phyloP scores from a whole-genome alignment of 768 basidiomycete genomes.

The Trichaptum fuscoviolaceum region DNA sequence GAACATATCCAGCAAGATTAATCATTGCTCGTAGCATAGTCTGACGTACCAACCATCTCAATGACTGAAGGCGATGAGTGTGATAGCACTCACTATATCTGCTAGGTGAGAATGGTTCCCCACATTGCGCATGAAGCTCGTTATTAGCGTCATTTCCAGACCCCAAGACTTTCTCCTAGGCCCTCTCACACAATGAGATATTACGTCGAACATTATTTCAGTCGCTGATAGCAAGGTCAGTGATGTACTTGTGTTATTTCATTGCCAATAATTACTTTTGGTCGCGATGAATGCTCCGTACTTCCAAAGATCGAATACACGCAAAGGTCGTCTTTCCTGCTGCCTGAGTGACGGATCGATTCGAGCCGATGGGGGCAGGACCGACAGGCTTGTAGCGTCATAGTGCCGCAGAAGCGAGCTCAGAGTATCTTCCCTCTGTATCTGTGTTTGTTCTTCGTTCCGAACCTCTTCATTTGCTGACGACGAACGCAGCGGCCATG shows the following conservation, averaged over 20 bases:
- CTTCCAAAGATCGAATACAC: slow-evolving; percentile 69
- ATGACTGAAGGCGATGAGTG: background rate
- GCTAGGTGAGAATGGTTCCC: slow-evolving; percentile 77
- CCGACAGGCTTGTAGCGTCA: slow-evolving; percentile 48
- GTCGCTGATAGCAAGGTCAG: slow-evolving; percentile 26
- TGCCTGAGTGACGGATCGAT: slow-evolving; percentile 64
- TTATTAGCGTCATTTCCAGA: slow-evolving; percentile 86
- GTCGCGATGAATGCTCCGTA: slow-evolving; percentile 54
- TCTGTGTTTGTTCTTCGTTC: background rate
- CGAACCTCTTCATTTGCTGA: slow-evolving; percentile 6
- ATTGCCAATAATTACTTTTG: slow-evolving; percentile 46
- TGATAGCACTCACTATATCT: slow-evolving; percentile 53
- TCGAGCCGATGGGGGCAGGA: slow-evolving; percentile 68
- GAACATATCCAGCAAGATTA: slow-evolving; percentile 74
- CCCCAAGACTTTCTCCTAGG: slow-evolving; percentile 91
- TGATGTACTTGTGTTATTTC: slow-evolving; percentile 5
- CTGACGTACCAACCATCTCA: slow-evolving; percentile 20
- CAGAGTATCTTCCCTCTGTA: slow-evolving; percentile 7
- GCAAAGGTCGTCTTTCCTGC: slow-evolving; percentile 47
- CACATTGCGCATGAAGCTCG: slow-evolving; percentile 80
- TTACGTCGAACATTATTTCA: slow-evolving; percentile 56
- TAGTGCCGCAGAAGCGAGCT: slow-evolving; percentile 43
- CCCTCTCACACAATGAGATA: slow-evolving; percentile 79
- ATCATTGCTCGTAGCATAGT: slow-evolving; percentile 56
- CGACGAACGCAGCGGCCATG: slow-evolving; percentile 11